phyloP scores from a whole-genome alignment of 2,329 filamentous ascomycete species.

The Aspergillus floridensis region DNA sequence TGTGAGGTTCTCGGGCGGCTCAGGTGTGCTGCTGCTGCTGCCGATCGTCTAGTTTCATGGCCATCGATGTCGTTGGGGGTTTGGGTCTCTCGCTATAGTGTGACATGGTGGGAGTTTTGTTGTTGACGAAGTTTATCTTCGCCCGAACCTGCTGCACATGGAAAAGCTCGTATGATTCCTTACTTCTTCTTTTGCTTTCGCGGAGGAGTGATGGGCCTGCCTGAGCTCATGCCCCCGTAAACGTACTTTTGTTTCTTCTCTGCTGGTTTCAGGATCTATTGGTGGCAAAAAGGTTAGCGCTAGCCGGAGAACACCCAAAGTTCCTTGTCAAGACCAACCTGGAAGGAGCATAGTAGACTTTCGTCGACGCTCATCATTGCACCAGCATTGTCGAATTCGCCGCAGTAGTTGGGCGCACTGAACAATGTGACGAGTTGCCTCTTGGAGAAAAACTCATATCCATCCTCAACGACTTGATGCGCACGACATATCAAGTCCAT shows the following conservation, averaged over 20 bases:
- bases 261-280: constrained; percentile 93
- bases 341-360: constrained; percentile 97
- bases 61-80: constrained; percentile 29
- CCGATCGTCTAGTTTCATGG: constrained; percentile 25
- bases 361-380: constrained; percentile 99
- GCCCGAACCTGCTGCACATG: constrained; percentile 86
- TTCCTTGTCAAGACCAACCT: constrained; percentile 57
- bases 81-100: constrained; percentile 23
- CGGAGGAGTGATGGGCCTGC: constrained; percentile 68
- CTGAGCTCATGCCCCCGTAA: constrained; percentile 67
- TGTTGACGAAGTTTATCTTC: constrained; percentile 65
- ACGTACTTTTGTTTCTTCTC: constrained; percentile 99
- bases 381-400: constrained; percentile 98
- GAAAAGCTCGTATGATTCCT: constrained; percentile 68
- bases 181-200: constrained; percentile 70
- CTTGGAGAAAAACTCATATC: constrained; percentile 99
- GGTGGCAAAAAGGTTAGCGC: constrained; percentile 17
- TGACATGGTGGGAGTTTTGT: constrained; percentile 28
- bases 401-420: constrained; percentile 98
- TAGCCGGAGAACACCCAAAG: not conserved
- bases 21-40: constrained; percentile 18
- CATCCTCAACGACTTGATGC: constrained; percentile 97
- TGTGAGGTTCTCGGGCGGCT: constrained; percentile 20
- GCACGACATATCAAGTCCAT: constrained; percentile 99
- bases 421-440: constrained; percentile 95